A percentile compares a stretch with the other conserved stretches of the same genome.
Evolutionary conservation across 352 stramenopile species (phyloP).

Genomic region (Globisporangium alternatum): DNA sequence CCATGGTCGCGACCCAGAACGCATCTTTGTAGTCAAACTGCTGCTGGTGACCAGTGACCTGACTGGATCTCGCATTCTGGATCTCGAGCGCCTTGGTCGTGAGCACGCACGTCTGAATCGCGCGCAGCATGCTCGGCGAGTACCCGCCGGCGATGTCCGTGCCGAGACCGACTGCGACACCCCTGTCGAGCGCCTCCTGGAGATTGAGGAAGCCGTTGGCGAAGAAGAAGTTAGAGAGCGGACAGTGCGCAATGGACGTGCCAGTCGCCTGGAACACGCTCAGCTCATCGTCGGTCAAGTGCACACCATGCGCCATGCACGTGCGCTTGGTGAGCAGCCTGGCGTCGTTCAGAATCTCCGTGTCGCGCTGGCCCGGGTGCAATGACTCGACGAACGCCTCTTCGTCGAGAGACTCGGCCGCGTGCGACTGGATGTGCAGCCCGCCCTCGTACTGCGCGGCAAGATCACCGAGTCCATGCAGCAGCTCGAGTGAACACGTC

Average conservation of each 20-base stretch:
- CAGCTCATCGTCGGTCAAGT: conserved; percentile 66
- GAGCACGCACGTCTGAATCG: conserved; percentile 79
- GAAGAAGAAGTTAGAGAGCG: conserved; percentile 92
- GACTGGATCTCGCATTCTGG: conserved; percentile 19
- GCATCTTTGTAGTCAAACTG: conserved; percentile 75
- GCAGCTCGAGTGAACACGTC: conserved; percentile 78
- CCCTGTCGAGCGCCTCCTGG: conserved; percentile 43
- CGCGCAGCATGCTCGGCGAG: conserved; percentile 85
- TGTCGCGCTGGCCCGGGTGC: conserved; percentile 62
- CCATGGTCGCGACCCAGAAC: conserved; percentile 87
- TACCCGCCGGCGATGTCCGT: conserved; percentile 92
- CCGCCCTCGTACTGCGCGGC: conserved; percentile 48
- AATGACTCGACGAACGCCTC: conserved; percentile 71
- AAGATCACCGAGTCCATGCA: conserved; percentile 69
- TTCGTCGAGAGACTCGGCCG: conserved; percentile 84
- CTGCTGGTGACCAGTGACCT: neutral
- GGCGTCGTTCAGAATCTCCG: conserved; percentile 63
- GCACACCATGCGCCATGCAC: conserved; percentile 89
- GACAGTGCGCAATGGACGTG: conserved; percentile 85
- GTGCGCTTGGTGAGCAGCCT: conserved; percentile 61
- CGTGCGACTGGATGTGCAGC: conserved; percentile 85
- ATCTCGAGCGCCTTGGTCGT: conserved; percentile 65
- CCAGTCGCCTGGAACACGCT: conserved; percentile 42
- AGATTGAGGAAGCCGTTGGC: conserved; percentile 65
- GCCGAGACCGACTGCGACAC: conserved; percentile 65